Base-by-base conservation (phyloP, 306 rosid genomes). In the Castanopsis chinensis region DNA sequence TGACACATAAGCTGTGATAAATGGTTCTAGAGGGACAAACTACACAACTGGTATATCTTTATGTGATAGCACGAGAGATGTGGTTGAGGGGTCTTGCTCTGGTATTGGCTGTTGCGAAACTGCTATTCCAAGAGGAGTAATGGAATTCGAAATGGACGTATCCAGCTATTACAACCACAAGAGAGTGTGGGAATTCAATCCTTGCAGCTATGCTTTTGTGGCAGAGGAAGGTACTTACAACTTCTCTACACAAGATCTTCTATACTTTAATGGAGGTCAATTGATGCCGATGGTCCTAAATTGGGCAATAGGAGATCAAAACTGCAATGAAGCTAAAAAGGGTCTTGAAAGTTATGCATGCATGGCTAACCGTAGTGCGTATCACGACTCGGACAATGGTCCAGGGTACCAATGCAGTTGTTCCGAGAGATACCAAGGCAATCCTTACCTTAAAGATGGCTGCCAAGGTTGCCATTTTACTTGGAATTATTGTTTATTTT, bases 221-320 rank as follows among this genome's bases (percentile, higher is more conserved):
- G 45, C 17, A 0, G 82, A 87, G 37, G 51, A 78, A 0, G 72
- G 80, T 1, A 61, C 3, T 41, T 89, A 85, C 58, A 15, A 57
- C 7, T 86, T 82, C 70, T 45, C 71, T 1, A 1, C 1, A 0
- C 1, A 0, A 11, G 76, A 64, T 71, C 25, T 79, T n/a, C n/a
- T n/a, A n/a, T n/a, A n/a, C n/a, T n/a, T n/a, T n/a, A n/a, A n/a
- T n/a, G n/a, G n/a, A n/a, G 10, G 4, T 19, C 0, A 0, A 6
- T 4, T n/a, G 19, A 13, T 49, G 0, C 86, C 86, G 0, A 2
- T 51, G 33, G 87, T 90, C 5, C 56, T 84, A n/a, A 84, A 87
- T 75, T 90, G 93, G 93, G 77, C 64, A 13, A 82, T 80, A 3
- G 84, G 83, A 23, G n/a, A 70, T 0, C 1, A 32, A 15, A 75